Evolutionary conservation across 305 asterid genomes (phyloP).

Genomic region (Solanum hybrid): DNA sequence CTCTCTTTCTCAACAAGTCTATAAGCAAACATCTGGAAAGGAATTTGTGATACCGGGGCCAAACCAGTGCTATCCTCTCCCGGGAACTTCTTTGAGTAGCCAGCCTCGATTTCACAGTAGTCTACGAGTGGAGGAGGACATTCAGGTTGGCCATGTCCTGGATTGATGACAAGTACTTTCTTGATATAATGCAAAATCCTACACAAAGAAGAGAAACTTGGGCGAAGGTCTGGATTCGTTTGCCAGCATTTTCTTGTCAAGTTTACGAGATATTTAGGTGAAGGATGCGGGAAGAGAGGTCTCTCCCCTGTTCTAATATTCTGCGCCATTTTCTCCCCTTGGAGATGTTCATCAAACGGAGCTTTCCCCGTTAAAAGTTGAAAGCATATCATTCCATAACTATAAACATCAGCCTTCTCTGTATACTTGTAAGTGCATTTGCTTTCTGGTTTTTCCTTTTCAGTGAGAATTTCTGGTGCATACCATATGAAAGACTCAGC

Average conservation of each 20-base stretch:
- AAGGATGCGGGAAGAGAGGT: conserved; percentile 71
- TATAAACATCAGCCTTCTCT: conserved; percentile 71
- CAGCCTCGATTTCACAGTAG: conserved; percentile 60
- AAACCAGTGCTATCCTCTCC: conserved; percentile 20
- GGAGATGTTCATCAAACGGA: conserved; percentile 65
- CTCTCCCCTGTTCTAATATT: conserved; percentile 71
- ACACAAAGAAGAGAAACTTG: conserved; percentile 60
- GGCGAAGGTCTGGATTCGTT: conserved; percentile 46
- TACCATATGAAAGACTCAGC: conserved; percentile 52
- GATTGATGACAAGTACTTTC: conserved; percentile 53
- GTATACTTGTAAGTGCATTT: conserved; percentile 25
- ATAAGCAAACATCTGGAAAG: conserved; percentile 67
- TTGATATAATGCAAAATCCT: conserved; percentile 70
- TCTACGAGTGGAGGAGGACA: conserved; percentile 75
- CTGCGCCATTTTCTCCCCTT: conserved; percentile 62
- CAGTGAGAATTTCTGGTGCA: conserved; percentile 72
- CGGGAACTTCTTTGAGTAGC: conserved; percentile 35
- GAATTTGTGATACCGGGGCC: conserved; percentile 48
- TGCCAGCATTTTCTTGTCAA: conserved; percentile 82
- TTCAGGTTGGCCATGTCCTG: conserved; percentile 71
- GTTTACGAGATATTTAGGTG: conserved; percentile 61
- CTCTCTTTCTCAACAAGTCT: conserved; percentile 56
- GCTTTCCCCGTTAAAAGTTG: conserved; percentile 69
- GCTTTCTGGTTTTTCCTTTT: conserved; percentile 29
- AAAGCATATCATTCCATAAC: conserved; percentile 82